A percentile compares a stretch with the other conserved stretches of the same genome.
These are phyloP conservation scores for Grigorovia transvaalensis DNA, from an alignment of 805 yeast genomes.

Conservation along the genomic window DNA sequence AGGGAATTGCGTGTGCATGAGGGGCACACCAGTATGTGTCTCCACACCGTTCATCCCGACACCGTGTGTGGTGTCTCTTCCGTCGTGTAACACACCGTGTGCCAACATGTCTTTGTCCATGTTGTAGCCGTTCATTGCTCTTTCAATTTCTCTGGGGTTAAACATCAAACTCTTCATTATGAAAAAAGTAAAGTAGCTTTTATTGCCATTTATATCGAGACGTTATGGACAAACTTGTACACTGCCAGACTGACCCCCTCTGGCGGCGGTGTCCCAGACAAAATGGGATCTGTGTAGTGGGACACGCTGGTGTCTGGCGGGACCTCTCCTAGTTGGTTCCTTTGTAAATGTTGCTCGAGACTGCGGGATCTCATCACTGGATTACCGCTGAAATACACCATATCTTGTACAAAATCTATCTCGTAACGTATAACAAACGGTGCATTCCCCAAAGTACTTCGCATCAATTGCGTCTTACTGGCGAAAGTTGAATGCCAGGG, in stretches of 20 bases:
- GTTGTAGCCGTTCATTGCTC: not conserved
- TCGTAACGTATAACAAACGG: not conserved
- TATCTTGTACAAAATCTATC: not conserved
- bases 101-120: not conserved
- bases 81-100: not conserved
- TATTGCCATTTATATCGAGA: not conserved
- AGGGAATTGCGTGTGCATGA: not conserved
- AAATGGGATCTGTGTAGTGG: not conserved
- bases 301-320: not conserved
- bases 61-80: not conserved
- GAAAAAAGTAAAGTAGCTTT: not conserved
- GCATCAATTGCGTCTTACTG: not conserved
- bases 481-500: not conserved
- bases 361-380: not conserved
- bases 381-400: not conserved
- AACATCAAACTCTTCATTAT: too few relatives aligned
- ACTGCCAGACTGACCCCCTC: not conserved
- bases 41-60: not conserved
- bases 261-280: not conserved
- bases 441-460: not conserved
- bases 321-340: not conserved
- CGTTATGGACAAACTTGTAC: not conserved
- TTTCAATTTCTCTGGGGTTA: not conserved
- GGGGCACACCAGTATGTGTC: not conserved
- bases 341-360: not conserved